These are phyloP conservation scores for Bassia scoparia DNA, from an alignment of 148 eudicot species.

Conservation along the genomic window DNA sequence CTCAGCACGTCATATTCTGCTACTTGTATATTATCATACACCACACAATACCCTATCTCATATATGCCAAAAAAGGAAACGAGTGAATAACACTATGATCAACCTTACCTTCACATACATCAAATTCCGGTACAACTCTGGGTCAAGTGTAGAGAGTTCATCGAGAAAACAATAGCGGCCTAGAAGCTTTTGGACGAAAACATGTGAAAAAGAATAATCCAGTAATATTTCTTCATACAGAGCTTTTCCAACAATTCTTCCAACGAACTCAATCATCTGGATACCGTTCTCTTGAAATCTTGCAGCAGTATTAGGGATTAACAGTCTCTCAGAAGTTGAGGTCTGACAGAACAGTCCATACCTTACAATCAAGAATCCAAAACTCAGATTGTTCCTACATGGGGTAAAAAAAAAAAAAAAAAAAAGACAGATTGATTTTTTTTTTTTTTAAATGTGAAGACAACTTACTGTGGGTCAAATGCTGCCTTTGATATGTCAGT, in stretches of 20 bases:
- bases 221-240: slow-evolving; percentile 89
- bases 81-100: background rate
- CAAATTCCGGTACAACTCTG: slow-evolving; percentile 89
- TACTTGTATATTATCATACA: background rate
- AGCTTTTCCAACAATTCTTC: slow-evolving; percentile 96
- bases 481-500: slow-evolving; percentile 88
- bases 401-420: slow-evolving; percentile 3
- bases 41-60: background rate
- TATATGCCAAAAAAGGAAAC: background rate
- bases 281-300: slow-evolving; percentile 75
- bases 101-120: slow-evolving; percentile 85
- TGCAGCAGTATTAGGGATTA: slow-evolving; percentile 83
- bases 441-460: background rate
- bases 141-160: slow-evolving; percentile 88
- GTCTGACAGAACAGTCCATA: slow-evolving; percentile 93
- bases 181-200: slow-evolving; percentile 86
- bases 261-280: slow-evolving; percentile 93
- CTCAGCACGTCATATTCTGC: background rate
- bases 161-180: slow-evolving; percentile 96
- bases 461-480: slow-evolving; percentile 78
- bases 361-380: slow-evolving; percentile 39
- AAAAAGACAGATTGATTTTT: background rate
- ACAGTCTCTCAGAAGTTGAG: slow-evolving; percentile 78
- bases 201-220: slow-evolving; percentile 89
- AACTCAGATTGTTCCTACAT: slow-evolving; percentile 15